Conservation (phyloP, 169 alveolate species). For the Plasmodium chabaudi region DNA sequence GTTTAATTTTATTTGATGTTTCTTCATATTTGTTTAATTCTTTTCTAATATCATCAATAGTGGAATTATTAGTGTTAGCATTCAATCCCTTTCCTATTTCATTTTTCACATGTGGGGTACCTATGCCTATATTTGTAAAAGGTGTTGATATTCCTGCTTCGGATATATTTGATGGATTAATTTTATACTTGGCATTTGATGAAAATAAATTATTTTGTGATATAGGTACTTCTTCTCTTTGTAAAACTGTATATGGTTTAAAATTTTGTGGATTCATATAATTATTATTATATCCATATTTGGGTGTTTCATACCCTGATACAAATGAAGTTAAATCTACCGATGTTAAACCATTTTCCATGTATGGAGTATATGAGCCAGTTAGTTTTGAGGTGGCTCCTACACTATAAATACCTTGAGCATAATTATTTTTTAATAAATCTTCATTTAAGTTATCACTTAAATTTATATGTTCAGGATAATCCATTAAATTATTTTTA, state of each 20-base stretch:
- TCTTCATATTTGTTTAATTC: constrained; percentile 78
- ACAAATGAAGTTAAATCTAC: constrained; percentile 70
- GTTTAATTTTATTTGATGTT: constrained; percentile 82
- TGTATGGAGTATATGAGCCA: constrained; percentile 64
- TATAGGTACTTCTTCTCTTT: constrained; percentile 59
- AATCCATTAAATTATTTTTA: constrained; percentile 18
- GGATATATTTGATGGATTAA: constrained; percentile 38
- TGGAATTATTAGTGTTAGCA: constrained; percentile 7
- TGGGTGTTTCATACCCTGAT: constrained; percentile 73
- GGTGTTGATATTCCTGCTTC: constrained; percentile 48
- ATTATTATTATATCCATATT: constrained; percentile 36
- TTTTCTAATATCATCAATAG: constrained; percentile 30
- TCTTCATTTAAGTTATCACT: constrained; percentile 32
- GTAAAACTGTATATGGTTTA: constrained; percentile 70
- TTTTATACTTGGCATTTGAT: constrained; percentile 56
- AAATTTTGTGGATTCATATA: constrained; percentile 27
- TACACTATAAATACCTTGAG: constrained; percentile 65
- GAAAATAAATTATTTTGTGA: constrained; percentile 38
- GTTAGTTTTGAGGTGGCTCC: constrained; percentile 42
- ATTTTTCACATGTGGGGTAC: constrained; percentile 39
- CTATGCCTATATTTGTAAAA: constrained; percentile 7
- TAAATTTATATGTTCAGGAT: constrained; percentile 17
- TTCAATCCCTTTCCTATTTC: constrained; percentile 29
- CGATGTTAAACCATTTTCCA: constrained; percentile 61
- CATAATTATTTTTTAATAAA: constrained; percentile 29